phyloP scores from a whole-genome alignment of 306 rosid species.

The Casuarina glauca region DNA sequence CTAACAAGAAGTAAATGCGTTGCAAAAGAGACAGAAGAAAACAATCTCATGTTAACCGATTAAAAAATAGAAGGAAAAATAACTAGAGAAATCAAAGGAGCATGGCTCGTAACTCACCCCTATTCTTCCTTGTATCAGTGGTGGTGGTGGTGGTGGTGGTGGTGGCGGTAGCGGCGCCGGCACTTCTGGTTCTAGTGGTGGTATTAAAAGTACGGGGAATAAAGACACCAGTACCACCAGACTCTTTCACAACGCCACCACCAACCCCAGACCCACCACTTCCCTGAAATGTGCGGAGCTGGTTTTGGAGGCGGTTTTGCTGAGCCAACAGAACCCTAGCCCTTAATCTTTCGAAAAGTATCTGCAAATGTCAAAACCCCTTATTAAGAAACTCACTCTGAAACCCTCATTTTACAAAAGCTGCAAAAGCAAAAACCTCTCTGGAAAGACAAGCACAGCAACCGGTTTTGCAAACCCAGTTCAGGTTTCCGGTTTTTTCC shows the following conservation, averaged over 20 bases:
- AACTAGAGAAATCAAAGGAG: not conserved
- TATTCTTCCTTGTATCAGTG: conserved; percentile 10
- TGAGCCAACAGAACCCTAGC: conserved; percentile 9
- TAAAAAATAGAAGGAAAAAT: not conserved
- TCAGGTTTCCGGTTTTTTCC: not conserved
- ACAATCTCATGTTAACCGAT: not conserved
- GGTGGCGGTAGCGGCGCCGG: too few species aligned
- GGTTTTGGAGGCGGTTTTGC: conserved; percentile 17
- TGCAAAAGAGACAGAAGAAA: not conserved
- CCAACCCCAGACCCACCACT: conserved; percentile 5
- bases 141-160: not conserved
- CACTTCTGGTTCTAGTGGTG: not conserved
- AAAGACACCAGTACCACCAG: conserved; percentile 37
- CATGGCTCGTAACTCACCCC: conserved; percentile 9
- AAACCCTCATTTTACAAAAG: conserved; percentile 6
- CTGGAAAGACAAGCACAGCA: not conserved
- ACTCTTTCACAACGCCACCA: conserved; percentile 19
- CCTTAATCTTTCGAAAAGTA: not conserved
- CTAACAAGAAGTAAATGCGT: not conserved
- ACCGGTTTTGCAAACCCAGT: conserved; percentile 2
- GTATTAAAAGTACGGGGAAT: conserved; percentile 31
- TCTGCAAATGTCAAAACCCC: not conserved
- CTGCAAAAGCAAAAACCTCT: not conserved
- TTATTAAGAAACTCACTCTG: not conserved
- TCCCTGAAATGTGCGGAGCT: not conserved